Percentiles rank a stretch among this genome's conserved stretches.
Conservation (phyloP, 805 yeast species). For the Komagataella ulmi region DNA sequence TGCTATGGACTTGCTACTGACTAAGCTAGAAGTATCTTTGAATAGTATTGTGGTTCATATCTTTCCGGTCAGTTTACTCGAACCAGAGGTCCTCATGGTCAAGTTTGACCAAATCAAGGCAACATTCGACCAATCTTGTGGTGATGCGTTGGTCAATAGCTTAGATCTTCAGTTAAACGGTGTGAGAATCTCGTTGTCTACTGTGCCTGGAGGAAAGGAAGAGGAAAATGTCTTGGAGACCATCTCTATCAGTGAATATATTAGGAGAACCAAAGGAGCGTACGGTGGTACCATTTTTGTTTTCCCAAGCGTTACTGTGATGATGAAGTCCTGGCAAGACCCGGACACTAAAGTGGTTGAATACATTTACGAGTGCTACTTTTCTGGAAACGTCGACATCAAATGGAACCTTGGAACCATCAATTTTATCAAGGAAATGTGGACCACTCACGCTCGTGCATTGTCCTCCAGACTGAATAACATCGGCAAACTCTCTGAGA, state of each 20-base stretch:
- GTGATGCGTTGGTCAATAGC: slow-evolving; percentile 34
- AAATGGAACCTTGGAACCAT: slow-evolving; percentile 92
- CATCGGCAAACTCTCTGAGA: slow-evolving; percentile 15
- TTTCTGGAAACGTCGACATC: slow-evolving; percentile 84
- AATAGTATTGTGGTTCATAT: slow-evolving; percentile 47
- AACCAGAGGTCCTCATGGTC: slow-evolving; percentile 59
- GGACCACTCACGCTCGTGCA: slow-evolving; percentile 72
- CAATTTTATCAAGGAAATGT: slow-evolving; percentile 84
- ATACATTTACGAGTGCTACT: slow-evolving; percentile 54
- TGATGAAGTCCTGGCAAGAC: slow-evolving; percentile 65
- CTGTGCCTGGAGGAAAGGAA: slow-evolving; percentile 22
- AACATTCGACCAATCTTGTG: slow-evolving; percentile 33
- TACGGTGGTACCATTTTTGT: slow-evolving; percentile 70
- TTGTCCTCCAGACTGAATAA: slow-evolving; percentile 44
- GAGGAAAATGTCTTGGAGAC: slow-evolving; percentile 30
- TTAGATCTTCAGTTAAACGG: slow-evolving; percentile 50
- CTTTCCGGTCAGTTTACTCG: slow-evolving; percentile 74
- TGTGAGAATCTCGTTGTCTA: slow-evolving; percentile 55
- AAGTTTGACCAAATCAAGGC: slow-evolving; percentile 42
- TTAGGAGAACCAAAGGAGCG: slow-evolving; percentile 40
- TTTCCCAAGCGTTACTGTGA: slow-evolving; percentile 62
- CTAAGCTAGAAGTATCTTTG: slow-evolving; percentile 52
- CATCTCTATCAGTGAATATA: slow-evolving; percentile 39
- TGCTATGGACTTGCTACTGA: slow-evolving; percentile 34
- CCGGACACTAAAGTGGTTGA: slow-evolving; percentile 40